These are phyloP conservation scores for Sonneratia alba DNA, from an alignment of 345 rosid species.

Conservation along the genomic window DNA sequence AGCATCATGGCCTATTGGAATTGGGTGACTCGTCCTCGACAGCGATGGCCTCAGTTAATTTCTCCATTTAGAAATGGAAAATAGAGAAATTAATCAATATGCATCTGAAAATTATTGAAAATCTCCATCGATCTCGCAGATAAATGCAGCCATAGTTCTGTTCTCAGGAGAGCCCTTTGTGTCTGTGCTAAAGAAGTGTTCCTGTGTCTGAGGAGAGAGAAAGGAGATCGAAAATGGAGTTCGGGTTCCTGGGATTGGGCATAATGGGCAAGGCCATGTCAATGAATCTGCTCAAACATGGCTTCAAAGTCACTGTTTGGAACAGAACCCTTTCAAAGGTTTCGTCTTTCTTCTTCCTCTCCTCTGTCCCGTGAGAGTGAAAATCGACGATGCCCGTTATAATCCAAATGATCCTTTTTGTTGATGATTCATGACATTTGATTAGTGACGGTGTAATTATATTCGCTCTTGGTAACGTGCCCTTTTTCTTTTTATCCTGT, in stretches of 20 bases:
- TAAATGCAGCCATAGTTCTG: neutral
- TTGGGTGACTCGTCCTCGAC: neutral
- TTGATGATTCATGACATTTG: neutral
- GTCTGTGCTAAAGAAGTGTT: neutral
- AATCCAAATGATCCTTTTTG: neutral
- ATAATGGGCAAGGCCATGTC: conserved; percentile 99
- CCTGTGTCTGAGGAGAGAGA: neutral
- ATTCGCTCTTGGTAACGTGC: neutral
- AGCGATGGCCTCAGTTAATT: neutral
- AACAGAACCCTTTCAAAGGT: conserved; percentile 94
- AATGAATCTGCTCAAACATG: conserved; percentile 61
- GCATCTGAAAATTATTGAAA: neutral
- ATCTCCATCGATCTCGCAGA: neutral
- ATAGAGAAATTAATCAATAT: no score
- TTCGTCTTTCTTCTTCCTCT: neutral
- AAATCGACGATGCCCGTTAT: neutral
- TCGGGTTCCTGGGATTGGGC: conserved; percentile 87
- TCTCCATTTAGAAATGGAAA: no score
- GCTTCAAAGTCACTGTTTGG: conserved; percentile 93
- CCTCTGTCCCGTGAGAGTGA: neutral
- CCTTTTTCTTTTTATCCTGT: neutral
- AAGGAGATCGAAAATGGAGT: conserved; percentile 47
- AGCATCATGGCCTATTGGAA: neutral
- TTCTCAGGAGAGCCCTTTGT: neutral
- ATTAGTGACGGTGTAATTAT: neutral